Percentiles rank a stretch among this genome's conserved stretches.
Conservation (phyloP, 208 protist species). For the Leishmania major region DNA sequence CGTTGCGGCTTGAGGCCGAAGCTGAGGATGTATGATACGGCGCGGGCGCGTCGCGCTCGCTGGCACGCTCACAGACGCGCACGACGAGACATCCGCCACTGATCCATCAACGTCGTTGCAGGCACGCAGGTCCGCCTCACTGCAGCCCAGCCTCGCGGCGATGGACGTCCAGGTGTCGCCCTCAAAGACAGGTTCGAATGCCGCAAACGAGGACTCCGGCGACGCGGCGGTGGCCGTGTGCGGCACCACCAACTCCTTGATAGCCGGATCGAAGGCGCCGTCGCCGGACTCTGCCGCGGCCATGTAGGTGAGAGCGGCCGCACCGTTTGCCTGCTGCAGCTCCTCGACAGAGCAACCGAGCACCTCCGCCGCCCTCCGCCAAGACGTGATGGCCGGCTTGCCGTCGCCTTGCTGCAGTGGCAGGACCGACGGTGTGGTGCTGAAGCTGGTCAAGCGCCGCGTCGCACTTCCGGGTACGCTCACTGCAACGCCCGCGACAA, state of each 20-base stretch:
- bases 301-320: constrained; percentile 62
- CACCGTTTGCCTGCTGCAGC: constrained; percentile 79
- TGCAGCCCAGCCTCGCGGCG: constrained; percentile 56
- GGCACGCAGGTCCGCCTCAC: constrained; percentile 40
- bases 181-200: constrained; percentile 55
- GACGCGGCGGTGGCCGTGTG: constrained; percentile 46
- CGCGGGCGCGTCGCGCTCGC: constrained; percentile 42
- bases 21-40: constrained; percentile 70
- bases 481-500: constrained; percentile 47
- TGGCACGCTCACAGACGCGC: constrained; percentile 51
- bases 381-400: constrained; percentile 36
- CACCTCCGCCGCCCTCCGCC: constrained; percentile 68
- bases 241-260: constrained; percentile 69
- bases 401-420: constrained; percentile 37
- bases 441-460: constrained; percentile 60
- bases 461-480: constrained; percentile 55
- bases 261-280: constrained; percentile 53
- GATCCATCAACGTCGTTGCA: constrained; percentile 42
- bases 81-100: constrained; percentile 7
- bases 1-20: constrained; percentile 64
- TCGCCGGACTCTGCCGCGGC: constrained; percentile 27
- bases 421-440: constrained; percentile 44
- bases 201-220: constrained; percentile 52
- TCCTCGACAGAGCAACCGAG: constrained; percentile 85
- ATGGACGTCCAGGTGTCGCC: constrained; percentile 64